These are phyloP conservation scores for Chlorella sorokiniana DNA, from an alignment of 139 green algal genomes.

Conservation along the genomic window DNA sequence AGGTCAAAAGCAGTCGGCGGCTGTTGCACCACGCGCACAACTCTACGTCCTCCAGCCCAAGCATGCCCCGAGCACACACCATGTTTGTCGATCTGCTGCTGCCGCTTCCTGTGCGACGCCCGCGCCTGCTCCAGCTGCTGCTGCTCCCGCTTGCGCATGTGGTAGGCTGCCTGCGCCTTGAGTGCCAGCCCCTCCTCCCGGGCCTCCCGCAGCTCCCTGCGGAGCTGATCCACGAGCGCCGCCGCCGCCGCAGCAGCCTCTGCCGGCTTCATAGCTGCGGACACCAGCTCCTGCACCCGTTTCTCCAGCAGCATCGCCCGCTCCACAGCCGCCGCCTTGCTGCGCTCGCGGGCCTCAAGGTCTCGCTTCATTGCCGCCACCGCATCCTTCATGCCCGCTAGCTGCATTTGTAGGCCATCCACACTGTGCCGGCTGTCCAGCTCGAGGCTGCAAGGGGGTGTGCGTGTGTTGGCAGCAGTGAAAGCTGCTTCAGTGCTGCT, in stretches of 20 bases:
- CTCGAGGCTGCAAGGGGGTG: not conserved
- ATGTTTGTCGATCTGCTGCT: no score
- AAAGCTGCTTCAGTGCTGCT: not conserved
- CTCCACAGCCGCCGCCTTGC: not conserved
- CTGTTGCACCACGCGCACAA: no score
- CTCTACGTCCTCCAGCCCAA: not conserved
- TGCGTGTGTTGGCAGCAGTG: not conserved
- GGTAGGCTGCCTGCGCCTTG: not conserved
- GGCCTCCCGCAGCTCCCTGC: not conserved
- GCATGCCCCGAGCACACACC: not conserved
- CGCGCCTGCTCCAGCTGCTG: not conserved
- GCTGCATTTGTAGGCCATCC: not conserved
- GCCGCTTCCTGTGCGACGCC: not conserved
- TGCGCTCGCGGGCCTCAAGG: not conserved
- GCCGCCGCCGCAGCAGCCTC: not conserved
- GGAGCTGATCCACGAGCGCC: not conserved
- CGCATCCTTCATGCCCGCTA: not conserved
- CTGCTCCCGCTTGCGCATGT: not conserved
- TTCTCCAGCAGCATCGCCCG: not conserved
- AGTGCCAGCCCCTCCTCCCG: slow-evolving; percentile 13
- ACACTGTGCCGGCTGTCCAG: not conserved
- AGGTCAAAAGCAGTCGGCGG: no score
- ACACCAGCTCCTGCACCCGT: not conserved
- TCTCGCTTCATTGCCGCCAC: not conserved
- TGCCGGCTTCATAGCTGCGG: not conserved